Evolutionary conservation across 495 filamentous ascomycete genomes (phyloP).

Genomic region (Tuber microsphaerosporum): DNA sequence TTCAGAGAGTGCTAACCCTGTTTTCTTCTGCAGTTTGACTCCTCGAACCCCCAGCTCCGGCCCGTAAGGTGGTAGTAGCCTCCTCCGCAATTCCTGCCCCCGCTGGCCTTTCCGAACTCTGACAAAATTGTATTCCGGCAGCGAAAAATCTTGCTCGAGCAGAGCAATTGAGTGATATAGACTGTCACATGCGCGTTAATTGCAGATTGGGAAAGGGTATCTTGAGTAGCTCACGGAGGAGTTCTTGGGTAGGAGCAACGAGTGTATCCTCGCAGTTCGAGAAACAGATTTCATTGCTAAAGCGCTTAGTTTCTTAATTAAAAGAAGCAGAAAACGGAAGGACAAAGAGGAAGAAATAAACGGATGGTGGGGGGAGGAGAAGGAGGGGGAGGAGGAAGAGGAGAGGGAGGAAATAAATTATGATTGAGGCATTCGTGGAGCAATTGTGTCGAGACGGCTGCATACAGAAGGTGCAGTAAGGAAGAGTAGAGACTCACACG

Average conservation of each 20-base stretch:
- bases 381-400: not conserved
- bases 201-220: not conserved
- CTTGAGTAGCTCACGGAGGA: not conserved
- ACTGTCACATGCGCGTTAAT: not conserved
- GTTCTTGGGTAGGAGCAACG: not conserved
- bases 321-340: not conserved
- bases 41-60: not conserved
- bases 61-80: not conserved
- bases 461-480: not conserved
- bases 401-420: not conserved
- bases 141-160: not conserved
- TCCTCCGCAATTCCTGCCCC: not conserved
- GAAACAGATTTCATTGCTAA: not conserved
- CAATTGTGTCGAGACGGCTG: not conserved
- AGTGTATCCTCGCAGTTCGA: not conserved
- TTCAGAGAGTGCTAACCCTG: slow-evolving; percentile 5
- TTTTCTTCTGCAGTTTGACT: slow-evolving; percentile 13
- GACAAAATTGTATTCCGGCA: not conserved
- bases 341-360: not conserved
- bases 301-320: not conserved
- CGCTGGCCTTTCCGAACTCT: not conserved
- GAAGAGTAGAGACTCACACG: not conserved
- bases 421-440: not conserved
- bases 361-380: not conserved
- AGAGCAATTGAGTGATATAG: not conserved